Evolutionary conservation across 495 filamentous ascomycete genomes (phyloP).

Genomic region (Peziza echinospora): DNA sequence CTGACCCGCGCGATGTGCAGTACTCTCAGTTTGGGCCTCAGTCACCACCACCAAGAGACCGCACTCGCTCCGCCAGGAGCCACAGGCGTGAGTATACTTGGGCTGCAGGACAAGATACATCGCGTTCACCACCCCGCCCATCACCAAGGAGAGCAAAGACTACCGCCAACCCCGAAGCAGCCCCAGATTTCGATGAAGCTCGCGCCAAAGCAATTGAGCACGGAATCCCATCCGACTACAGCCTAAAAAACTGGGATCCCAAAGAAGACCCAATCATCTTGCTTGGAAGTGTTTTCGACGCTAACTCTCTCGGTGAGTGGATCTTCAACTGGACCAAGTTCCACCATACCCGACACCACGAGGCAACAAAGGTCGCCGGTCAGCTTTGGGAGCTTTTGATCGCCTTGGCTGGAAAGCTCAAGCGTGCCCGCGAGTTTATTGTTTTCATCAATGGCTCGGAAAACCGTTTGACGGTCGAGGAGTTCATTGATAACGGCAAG

Average conservation of each 20-base stretch:
- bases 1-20: slow-evolving; percentile 4
- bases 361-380: slow-evolving; percentile 80
- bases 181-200: slow-evolving; percentile 4
- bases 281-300: slow-evolving; percentile 87
- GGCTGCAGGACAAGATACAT: slow-evolving; percentile 23
- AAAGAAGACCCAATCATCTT: slow-evolving; percentile 77
- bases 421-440: slow-evolving; percentile 68
- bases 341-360: slow-evolving; percentile 61
- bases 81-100: slow-evolving; percentile 16
- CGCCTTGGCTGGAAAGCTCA: slow-evolving; percentile 87
- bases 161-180: slow-evolving; percentile 23
- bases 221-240: slow-evolving; percentile 77
- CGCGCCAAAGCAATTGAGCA: slow-evolving; percentile 59
- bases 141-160: slow-evolving; percentile 25
- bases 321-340: slow-evolving; percentile 99
- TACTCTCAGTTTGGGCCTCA: slow-evolving; percentile 6
- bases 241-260: slow-evolving; percentile 95
- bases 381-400: slow-evolving; percentile 91
- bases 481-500: slow-evolving; percentile 82
- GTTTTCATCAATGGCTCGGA: slow-evolving; percentile 47
- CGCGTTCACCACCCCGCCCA: slow-evolving; percentile 30
- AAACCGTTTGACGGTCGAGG: slow-evolving; percentile 61
- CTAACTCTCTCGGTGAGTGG: slow-evolving; percentile 95
- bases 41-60: background rate
- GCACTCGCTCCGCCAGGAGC: slow-evolving; percentile 7